A percentile compares a stretch with the other conserved stretches of the same genome.
These are phyloP conservation scores for Phalaenopsis aphrodite DNA, from an alignment of 106 monocot genomes.

Conservation along the genomic window DNA sequence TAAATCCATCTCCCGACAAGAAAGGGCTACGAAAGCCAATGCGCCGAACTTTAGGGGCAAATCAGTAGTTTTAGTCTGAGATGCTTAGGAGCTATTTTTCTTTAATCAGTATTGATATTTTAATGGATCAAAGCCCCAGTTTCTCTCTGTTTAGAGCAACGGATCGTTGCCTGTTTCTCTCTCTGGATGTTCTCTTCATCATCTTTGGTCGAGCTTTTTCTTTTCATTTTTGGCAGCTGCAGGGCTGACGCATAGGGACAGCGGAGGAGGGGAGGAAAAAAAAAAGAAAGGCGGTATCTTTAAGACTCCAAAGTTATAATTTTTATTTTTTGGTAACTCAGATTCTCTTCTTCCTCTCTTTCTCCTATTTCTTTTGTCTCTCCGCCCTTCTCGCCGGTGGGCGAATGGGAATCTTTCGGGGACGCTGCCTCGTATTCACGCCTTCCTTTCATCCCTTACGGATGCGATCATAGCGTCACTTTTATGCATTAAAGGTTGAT, in stretches of 20 bases:
- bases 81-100: neutral
- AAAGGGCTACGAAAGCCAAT: neutral
- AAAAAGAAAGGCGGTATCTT: neutral
- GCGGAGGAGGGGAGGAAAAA: neutral
- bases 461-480: neutral
- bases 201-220: neutral
- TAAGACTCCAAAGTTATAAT: neutral
- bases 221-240: conserved; percentile 2
- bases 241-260: neutral
- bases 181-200: neutral
- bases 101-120: neutral
- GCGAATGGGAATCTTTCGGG: neutral
- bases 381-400: neutral
- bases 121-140: conserved; percentile 6
- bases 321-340: neutral
- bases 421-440: neutral
- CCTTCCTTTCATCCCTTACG: neutral
- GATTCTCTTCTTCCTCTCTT: conserved; percentile 7
- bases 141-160: neutral
- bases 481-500: neutral
- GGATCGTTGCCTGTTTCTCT: conserved; percentile 13
- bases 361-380: conserved; percentile 1
- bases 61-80: neutral
- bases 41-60: neutral
- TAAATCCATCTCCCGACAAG: neutral